Base-by-base conservation (phyloP, 345 rosid genomes). In the Salix brachista region DNA sequence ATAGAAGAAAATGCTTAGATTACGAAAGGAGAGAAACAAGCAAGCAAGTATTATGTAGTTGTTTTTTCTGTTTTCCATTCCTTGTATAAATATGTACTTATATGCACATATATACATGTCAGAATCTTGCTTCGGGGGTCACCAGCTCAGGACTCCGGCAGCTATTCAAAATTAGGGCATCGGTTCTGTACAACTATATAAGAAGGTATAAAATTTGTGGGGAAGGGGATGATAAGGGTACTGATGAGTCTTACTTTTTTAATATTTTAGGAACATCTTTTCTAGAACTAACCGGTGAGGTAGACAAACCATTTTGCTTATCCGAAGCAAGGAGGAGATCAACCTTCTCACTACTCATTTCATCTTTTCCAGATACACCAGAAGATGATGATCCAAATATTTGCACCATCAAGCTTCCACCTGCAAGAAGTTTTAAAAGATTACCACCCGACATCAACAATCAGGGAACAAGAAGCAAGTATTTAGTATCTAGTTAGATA, bases 331-430 rank as follows among this genome's bases (percentile, higher is more conserved):
- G 60, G 26, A 36, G 18, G 1, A 16, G 41, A 50, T 78, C 80
- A 8, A 52, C 79, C 71, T 75, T 69, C 28, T 80, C 48, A 6
- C 21, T 71, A 52, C 56, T 74, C 65, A 67, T 71, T 73, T 80
- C 76, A 13, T 72, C 81, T 32, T 83, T 73, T 14, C 10, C 60
- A 5, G 70, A 61, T 18, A 65, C 44, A 25, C 18, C 50, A 18
- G 83, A 30, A 25, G 79, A 48, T 34, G 82, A 84, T 12, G 87
- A 83, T 54, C 87, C 87, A 8, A 77, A 79, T 72, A 90, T 75
- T 77, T 88, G 93, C 79, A 88, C 86, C 14, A 83, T 86, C 73
- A 90, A 67, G 82, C 91, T 88, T 70, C 90, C 91, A 72, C 80
- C 91, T 88, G 52, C 78, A 73, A 30, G 52, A 41, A 68, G 19